Evolutionary conservation across 2,329 filamentous ascomycete genomes (phyloP).

Genomic region (Pyrenochaeta sp.): DNA sequence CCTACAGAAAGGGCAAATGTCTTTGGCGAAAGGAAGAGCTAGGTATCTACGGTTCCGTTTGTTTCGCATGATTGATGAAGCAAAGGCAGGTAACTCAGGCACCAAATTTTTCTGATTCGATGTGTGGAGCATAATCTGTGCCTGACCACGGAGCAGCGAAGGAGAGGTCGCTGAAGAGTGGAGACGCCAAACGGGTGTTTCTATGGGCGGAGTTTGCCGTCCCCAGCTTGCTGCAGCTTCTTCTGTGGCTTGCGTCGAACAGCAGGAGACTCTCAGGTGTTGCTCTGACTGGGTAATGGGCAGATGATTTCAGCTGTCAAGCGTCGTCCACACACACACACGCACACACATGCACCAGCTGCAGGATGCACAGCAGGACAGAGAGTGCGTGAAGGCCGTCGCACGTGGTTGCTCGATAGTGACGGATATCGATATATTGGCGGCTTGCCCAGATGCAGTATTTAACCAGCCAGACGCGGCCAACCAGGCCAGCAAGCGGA

Average conservation of each 20-base stretch:
- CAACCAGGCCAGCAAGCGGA: conserved; percentile 8
- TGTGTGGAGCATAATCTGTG: background rate
- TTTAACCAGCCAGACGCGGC: conserved; percentile 13
- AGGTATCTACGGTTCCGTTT: background rate
- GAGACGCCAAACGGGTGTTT: background rate
- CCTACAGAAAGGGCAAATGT: background rate
- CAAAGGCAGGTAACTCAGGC: background rate
- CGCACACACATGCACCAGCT: background rate
- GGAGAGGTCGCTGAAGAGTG: background rate
- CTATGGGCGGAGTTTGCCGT: background rate
- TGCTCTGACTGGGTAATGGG: background rate
- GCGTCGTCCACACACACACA: background rate
- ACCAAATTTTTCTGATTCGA: background rate
- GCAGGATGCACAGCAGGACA: background rate
- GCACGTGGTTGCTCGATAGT: conserved; percentile 12
- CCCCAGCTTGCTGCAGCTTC: background rate
- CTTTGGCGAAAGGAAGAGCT: background rate
- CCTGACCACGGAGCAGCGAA: background rate
- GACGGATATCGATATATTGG: conserved; percentile 24
- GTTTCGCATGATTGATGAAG: background rate
- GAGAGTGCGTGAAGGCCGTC: conserved; percentile 7
- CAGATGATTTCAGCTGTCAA: conserved; percentile 1
- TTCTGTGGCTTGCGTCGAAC: conserved; percentile 2
- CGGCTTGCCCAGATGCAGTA: conserved; percentile 8
- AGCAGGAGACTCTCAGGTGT: background rate